Evolutionary conservation across 129 eudicot species (phyloP).

Genomic region (Artemisia annua): DNA sequence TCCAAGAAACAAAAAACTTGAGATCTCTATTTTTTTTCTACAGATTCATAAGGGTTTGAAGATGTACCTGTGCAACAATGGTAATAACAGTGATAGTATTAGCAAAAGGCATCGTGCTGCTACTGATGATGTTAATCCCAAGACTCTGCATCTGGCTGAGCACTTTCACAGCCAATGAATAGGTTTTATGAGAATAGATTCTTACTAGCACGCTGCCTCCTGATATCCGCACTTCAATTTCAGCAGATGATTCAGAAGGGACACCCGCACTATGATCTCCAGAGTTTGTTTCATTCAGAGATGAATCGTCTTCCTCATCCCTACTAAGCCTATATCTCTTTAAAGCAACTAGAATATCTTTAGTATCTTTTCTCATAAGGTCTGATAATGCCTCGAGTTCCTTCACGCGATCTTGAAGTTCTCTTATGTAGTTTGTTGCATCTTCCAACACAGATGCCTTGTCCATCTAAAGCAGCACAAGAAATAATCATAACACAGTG

Average conservation of each 20-base stretch:
- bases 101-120: constrained; percentile 41
- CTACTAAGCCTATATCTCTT: constrained; percentile 23
- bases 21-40: neutral
- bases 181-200: constrained; percentile 28
- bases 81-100: constrained; percentile 31
- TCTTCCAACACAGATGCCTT: constrained; percentile 55
- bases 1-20: neutral
- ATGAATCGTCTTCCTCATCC: constrained; percentile 3
- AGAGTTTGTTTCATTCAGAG: constrained; percentile 21
- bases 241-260: constrained; percentile 2
- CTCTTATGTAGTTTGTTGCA: constrained; percentile 44
- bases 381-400: constrained; percentile 35
- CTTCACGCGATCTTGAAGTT: constrained; percentile 48
- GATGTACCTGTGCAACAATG: constrained; percentile 49
- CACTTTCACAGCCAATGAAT: constrained; percentile 27
- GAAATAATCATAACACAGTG: neutral
- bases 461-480: constrained; percentile 39
- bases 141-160: constrained; percentile 41
- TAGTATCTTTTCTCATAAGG: neutral
- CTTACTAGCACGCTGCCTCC: constrained; percentile 38
- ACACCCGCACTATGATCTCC: constrained; percentile 1
- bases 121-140: constrained; percentile 38
- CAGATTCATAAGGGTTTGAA: neutral
- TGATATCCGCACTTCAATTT: constrained; percentile 36
- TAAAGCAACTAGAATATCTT: constrained; percentile 6